Evolutionary conservation across 2,329 filamentous ascomycete species (phyloP), one percentile per base, ranked within the genome.

Genomic region (Pseudovirgaria hyperparasitica): DNA sequence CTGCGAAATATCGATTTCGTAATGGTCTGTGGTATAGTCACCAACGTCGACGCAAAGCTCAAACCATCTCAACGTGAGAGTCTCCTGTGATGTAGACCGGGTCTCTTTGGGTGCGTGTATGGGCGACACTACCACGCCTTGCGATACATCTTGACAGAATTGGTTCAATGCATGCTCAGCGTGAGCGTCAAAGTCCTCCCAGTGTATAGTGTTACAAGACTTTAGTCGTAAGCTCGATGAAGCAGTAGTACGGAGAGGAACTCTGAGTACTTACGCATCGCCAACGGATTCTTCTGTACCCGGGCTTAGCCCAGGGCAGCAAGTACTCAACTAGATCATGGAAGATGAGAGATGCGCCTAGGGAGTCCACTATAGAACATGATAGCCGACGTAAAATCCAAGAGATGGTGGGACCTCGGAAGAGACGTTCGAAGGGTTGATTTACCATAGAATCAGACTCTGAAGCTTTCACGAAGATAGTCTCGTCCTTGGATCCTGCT

Each of bases 1-100:
- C 7, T 18, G 9, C 15, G 30, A 29, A 22, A 32, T 32, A 16
- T 32, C 30, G 12, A 32, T 29, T 19, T 32, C 26, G 18, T 32
- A 20, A 16, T 32, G 30, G n/a, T 29, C 22, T 15, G 29, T 29
- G 21, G 26, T 27, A 27, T 29, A 18, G 13, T 29, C 29, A 8
- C 26, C 26, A 8, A 25, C 23, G 26, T 29, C 26, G 6, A 32
- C 18, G 22, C 30, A 32, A 11, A 31, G 11, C 15, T 31, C 29
- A 16, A 31, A 30, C n/a, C 27, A 26, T 22, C 19, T 20, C 8
- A 16, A 16, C 19, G 24, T 13, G 10, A 17, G n/a, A n/a, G n/a
- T n/a, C n/a, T n/a, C n/a, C n/a, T 9, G 24, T 14, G 9, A 26
- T 26, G 15, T 26, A n/a, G 10, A 26, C 24, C n/a, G n/a, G n/a